A percentile compares a stretch with the other conserved stretches of the same genome.
Conservation (phyloP, 495 filamentous ascomycete species). For the Chaetomium cochliodes region DNA sequence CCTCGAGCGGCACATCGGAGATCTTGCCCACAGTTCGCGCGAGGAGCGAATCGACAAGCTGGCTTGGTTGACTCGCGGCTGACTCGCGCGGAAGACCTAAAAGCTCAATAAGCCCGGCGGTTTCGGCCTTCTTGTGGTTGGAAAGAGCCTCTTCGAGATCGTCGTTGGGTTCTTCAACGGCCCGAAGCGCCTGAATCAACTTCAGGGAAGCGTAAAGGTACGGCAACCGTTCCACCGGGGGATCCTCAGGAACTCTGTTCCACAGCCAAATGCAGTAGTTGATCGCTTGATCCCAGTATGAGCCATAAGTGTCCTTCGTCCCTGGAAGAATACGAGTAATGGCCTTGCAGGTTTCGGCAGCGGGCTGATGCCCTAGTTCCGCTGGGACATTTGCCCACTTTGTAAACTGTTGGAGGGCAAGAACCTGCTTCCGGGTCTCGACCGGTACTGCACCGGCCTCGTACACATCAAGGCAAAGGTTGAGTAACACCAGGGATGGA, state of each 20-base stretch:
- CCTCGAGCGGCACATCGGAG: conserved; percentile 40
- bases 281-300: conserved; percentile 74
- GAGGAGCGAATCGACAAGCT: conserved; percentile 67
- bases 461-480: conserved; percentile 46
- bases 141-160: conserved; percentile 75
- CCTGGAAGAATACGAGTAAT: conserved; percentile 65
- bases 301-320: conserved; percentile 75
- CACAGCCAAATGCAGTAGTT: conserved; percentile 57
- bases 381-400: conserved; percentile 61
- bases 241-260: conserved; percentile 43
- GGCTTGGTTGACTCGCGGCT: conserved; percentile 36
- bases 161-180: conserved; percentile 70
- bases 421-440: conserved; percentile 76
- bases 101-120: conserved; percentile 59
- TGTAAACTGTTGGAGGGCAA: conserved; percentile 75
- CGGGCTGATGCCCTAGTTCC: conserved; percentile 50
- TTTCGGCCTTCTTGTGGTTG: conserved; percentile 48
- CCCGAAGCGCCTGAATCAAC: conserved; percentile 61
- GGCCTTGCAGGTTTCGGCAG: conserved; percentile 60
- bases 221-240: conserved; percentile 48
- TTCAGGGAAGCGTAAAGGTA: conserved; percentile 68
- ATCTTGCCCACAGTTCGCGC: conserved; percentile 61
- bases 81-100: conserved; percentile 49
- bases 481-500: conserved; percentile 44
- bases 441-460: conserved; percentile 50